Percentiles rank a stretch among this genome's conserved stretches.
Evolutionary conservation across 2,329 filamentous ascomycete genomes (phyloP).

Genomic region (Spiromastix sp.): DNA sequence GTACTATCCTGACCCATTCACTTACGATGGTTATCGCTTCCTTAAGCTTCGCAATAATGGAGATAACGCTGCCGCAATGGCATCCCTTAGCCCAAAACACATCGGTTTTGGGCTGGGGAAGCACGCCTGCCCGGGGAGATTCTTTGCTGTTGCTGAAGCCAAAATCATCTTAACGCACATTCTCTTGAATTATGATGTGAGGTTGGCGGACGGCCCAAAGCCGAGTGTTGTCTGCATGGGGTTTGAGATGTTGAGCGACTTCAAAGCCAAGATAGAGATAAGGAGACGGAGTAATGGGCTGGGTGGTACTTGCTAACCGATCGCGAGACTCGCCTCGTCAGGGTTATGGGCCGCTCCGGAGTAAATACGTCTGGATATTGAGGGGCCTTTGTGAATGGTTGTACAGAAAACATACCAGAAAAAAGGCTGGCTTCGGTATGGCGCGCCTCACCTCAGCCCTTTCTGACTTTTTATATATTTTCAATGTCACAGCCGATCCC

Average conservation of each 20-base stretch:
- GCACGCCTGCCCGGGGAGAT: constrained; percentile 40
- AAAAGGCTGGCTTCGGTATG: too few relatives aligned
- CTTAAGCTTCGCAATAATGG: constrained; percentile 19
- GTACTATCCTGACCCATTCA: constrained; percentile 18
- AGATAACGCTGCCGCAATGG: constrained; percentile 18
- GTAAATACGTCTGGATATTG: too few relatives aligned
- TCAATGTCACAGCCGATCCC: too few relatives aligned
- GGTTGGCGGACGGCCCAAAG: constrained; percentile 25
- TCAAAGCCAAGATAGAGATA: constrained; percentile 3
- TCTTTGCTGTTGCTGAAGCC: constrained; percentile 46
- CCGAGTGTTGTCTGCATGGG: constrained; percentile 38
- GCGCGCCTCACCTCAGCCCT: too few relatives aligned
- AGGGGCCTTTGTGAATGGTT: too few relatives aligned
- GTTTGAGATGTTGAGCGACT: constrained; percentile 30
- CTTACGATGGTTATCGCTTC: constrained; percentile 26
- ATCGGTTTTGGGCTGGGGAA: constrained; percentile 28
- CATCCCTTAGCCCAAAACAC: constrained; percentile 20
- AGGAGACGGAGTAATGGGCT: constrained; percentile 2
- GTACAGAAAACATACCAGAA: too few relatives aligned
- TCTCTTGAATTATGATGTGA: constrained; percentile 44
- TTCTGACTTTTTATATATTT: too few relatives aligned
- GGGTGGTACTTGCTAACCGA: too few relatives aligned
- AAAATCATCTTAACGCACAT: constrained; percentile 46
- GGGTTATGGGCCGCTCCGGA: too few relatives aligned
- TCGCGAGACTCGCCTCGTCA: too few relatives aligned